Evolutionary conservation across 2,329 filamentous ascomycete genomes (phyloP).

Genomic region (Nemania sp.): DNA sequence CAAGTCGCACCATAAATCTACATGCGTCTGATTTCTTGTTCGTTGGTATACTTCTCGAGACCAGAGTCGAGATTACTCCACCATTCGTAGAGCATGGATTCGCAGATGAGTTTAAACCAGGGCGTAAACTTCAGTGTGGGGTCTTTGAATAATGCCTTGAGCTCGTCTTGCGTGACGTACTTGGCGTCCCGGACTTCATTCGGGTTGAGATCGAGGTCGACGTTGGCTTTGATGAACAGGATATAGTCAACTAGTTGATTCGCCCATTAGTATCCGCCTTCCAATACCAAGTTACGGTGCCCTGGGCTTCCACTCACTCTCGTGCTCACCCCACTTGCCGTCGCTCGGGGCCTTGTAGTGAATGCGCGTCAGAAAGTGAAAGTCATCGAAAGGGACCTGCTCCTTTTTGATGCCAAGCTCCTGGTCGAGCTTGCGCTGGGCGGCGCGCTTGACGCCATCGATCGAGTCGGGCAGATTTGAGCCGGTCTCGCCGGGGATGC

Average conservation of each 20-base stretch:
- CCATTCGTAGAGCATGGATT: slow-evolving; percentile 98
- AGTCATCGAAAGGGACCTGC: slow-evolving; percentile 89
- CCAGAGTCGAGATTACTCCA: slow-evolving; percentile 84
- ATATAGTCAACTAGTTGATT: slow-evolving; percentile 84
- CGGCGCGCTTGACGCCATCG: slow-evolving; percentile 85
- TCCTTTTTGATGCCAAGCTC: slow-evolving; percentile 89
- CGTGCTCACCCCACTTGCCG: slow-evolving; percentile 98
- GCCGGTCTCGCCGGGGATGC: slow-evolving; percentile 89
- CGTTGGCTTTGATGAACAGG: slow-evolving; percentile 93
- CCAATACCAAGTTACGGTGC: background rate
- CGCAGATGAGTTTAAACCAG: slow-evolving; percentile 99
- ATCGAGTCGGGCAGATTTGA: slow-evolving; percentile 78
- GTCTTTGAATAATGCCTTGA: slow-evolving; percentile 85
- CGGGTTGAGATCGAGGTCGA: slow-evolving; percentile 77
- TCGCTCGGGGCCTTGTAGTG: slow-evolving; percentile 98
- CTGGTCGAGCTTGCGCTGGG: slow-evolving; percentile 90
- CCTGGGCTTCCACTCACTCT: slow-evolving; percentile 65
- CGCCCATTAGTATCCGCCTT: slow-evolving; percentile 26
- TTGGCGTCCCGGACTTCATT: slow-evolving; percentile 88
- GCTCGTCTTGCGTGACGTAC: slow-evolving; percentile 80
- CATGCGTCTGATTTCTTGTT: slow-evolving; percentile 90
- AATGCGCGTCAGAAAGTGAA: slow-evolving; percentile 93
- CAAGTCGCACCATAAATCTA: slow-evolving; percentile 22
- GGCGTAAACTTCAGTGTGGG: slow-evolving; percentile 85
- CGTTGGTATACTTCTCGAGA: slow-evolving; percentile 83